Evolutionary conservation across 2,329 filamentous ascomycete genomes (phyloP), one percentile per base, ranked within the genome.

Genomic region (Fusarium sp.): DNA sequence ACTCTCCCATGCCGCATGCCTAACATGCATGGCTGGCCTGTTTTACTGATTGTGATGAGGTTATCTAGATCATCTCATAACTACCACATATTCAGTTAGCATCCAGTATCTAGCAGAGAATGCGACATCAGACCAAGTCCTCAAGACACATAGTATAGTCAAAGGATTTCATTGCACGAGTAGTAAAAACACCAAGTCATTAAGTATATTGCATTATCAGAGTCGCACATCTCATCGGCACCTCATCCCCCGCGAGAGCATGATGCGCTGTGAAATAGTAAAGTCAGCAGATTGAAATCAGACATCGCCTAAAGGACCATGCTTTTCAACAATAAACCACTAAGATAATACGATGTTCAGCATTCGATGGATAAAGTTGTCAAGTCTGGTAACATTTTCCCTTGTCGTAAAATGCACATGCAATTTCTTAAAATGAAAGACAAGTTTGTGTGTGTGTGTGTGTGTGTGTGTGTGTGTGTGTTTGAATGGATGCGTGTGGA

Each of bases 401-500:
- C 20, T 18, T 39, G 18, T 45, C 39, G 18, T 66, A 29, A 52
- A 48, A 47, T 66, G 60, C 40, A 48, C 23, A 47, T 69, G 60
- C 40, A 48, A 69, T 31, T 49, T 62, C 45, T 49, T 41, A 39
- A 36, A 67, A 54, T 56, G 58, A 70, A 64, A 61, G 50, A 64
- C 43, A 41, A 58, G 54, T 57, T 33, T 47, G 54, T 57, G 35
- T 67, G 58, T 37, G 27, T 41, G 35, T 29, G 25, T 42, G 47
- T 20, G 53, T 50, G 55, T n/a, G n/a, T 47, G 54, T 57, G 35
- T 67, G 58, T 37, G 27, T 41, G 35, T 29, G 25, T 42, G 47
- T 20, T 20, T 23, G 23, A 39, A 53, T 51, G 56, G 36, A 63
- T 70, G 67, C 66, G 67, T 69, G 66, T 69, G 63, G 58, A 70